Evolutionary conservation across 192 early-diverging fungal genomes (phyloP).

Genomic region (Linnemannia schmuckeri): DNA sequence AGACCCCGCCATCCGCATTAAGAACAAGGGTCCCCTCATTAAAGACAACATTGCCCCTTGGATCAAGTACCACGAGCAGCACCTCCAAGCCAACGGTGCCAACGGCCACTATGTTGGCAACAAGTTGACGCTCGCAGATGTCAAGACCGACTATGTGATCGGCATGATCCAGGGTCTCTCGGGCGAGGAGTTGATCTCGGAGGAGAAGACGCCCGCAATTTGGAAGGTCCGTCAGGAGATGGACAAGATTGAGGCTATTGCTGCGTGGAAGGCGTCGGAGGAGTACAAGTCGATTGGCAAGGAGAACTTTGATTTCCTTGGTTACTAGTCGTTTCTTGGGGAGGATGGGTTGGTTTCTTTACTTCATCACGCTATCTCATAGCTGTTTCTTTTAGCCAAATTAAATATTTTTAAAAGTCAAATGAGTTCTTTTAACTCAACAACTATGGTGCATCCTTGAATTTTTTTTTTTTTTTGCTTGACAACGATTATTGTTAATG

Average conservation of each 20-base stretch:
- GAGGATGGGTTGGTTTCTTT: too few relatives aligned
- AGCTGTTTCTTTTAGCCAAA: too few relatives aligned
- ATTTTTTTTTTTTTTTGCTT: too few relatives aligned
- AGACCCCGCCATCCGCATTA: slow-evolving; percentile 13
- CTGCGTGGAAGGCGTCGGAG: slow-evolving; percentile 3
- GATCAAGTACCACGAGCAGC: slow-evolving; percentile 45
- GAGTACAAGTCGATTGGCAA: not conserved
- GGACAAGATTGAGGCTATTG: not conserved
- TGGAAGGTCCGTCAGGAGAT: slow-evolving; percentile 11
- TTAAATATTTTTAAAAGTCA: too few relatives aligned
- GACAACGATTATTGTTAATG: too few relatives aligned
- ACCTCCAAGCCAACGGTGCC: slow-evolving; percentile 59
- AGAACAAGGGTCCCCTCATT: slow-evolving; percentile 10
- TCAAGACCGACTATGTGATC: slow-evolving; percentile 18
- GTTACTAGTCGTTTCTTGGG: too few relatives aligned
- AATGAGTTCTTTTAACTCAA: too few relatives aligned
- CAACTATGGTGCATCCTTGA: too few relatives aligned
- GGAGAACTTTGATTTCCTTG: slow-evolving; percentile 2
- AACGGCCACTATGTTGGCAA: slow-evolving; percentile 66
- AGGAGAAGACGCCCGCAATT: slow-evolving; percentile 2
- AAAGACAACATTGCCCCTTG: not conserved
- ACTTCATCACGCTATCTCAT: too few relatives aligned
- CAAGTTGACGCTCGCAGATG: slow-evolving; percentile 53
- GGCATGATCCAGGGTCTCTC: not conserved
- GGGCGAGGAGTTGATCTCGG: not conserved